A percentile compares a stretch with the other conserved stretches of the same genome.
Conservation (phyloP, 768 basidiomycete species). For the Boletus rufocinnamomeus region DNA sequence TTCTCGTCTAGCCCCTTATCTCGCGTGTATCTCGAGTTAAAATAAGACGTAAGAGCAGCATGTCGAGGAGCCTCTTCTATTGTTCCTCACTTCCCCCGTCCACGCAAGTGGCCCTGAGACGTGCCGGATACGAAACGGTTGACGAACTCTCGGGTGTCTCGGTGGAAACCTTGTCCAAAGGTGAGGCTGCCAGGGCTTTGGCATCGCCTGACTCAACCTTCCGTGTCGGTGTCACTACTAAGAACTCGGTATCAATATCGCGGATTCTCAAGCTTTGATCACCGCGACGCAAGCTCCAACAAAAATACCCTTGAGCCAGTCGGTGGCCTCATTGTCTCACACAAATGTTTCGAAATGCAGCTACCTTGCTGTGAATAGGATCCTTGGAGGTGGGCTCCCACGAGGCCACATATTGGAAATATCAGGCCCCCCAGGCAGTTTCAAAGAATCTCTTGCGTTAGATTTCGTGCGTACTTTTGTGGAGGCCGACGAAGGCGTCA, state of each 20-base stretch:
- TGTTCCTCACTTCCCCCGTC: conserved; percentile 46
- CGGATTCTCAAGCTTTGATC: conserved; percentile 49
- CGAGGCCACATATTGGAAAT: conserved; percentile 68
- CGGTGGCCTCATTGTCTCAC: conserved; percentile 49
- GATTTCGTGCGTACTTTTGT: conserved; percentile 52
- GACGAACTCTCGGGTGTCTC: conserved; percentile 50
- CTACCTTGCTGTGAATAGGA: conserved; percentile 53
- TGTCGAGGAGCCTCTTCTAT: conserved; percentile 50
- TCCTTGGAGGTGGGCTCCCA: conserved; percentile 64
- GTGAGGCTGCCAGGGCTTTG: conserved; percentile 32
- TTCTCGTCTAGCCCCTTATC: conserved; percentile 2
- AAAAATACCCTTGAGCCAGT: conserved; percentile 48
- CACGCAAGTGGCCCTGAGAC: conserved; percentile 47
- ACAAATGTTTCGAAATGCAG: conserved; percentile 20
- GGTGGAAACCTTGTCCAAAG: conserved; percentile 51
- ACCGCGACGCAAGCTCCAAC: conserved; percentile 40
- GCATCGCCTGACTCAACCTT: background rate
- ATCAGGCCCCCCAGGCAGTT: conserved; percentile 73
- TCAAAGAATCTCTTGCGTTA: conserved; percentile 58
- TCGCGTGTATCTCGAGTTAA: background rate
- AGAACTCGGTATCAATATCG: conserved; percentile 55
- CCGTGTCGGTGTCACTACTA: conserved; percentile 3
- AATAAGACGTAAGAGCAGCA: conserved; percentile 1
- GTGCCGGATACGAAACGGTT: conserved; percentile 59
- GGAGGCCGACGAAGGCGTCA: conserved; percentile 48